Base-by-base conservation (phyloP, 805 yeast species). In the Kazachstania kunashirensis region DNA sequence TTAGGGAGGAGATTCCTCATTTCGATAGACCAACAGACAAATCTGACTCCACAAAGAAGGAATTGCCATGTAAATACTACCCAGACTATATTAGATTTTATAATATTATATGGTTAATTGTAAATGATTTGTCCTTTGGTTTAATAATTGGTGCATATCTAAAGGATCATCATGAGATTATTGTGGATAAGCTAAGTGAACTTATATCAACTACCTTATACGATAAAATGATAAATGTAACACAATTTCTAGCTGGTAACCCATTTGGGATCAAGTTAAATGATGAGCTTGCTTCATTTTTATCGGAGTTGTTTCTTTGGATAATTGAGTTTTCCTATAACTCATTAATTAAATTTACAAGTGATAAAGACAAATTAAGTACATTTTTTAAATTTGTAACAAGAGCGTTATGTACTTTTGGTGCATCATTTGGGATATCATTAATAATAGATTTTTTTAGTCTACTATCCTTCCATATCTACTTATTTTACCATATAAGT, bases 221-320 rank as follows among this genome's bases (percentile, higher is more conserved):
- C 37, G 51, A 62, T 24, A 65, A 66, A n/a, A 58, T 79, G 29
- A 60, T 67, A 14, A 42, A 52, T 2, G 54, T 77, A 26, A 75
- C 88, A 3, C 46, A 63, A 0, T 82, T 94, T 88, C 66, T 92
- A 25, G 84, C 86, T 66, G 71, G 77, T 42, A 82, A 88, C 50
- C 98, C 98, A 0, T 95, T 89, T 12, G 98, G 98, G 4, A 77
- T 92, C 49, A 92, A 92, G 52, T 70, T 92, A 36, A 92, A 92
- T 56, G 79, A 76, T 41, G 96, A 86, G 50, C 66, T 92, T 14
- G 84, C 96, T 0, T 68, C 66, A 12, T 94, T 92, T 50, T 68
- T 89, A 54, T 95, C 95, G 24, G 94, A 85, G 39, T 60, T 92
- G 33, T 80, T 84, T 47, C 53, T 82, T 8, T 89, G 96, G 96